phyloP scores from a whole-genome alignment of 2,329 filamentous ascomycete genomes.

The Paraphoma chrysanthemicola region DNA sequence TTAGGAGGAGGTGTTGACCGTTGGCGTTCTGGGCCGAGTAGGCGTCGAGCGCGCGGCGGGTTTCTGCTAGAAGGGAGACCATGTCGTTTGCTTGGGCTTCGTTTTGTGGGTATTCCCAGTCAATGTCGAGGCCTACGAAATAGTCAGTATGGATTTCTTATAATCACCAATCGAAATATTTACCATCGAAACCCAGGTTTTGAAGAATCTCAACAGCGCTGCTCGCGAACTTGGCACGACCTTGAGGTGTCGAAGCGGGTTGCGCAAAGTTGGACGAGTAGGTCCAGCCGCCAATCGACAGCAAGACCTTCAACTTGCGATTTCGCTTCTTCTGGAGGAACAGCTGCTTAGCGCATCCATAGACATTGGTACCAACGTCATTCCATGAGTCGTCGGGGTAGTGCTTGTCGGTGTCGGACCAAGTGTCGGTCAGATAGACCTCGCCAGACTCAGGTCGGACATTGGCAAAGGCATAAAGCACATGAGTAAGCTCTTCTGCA shows the following conservation, averaged over 20 bases:
- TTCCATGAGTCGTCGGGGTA: conserved; percentile 49
- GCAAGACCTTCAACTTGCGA: conserved; percentile 45
- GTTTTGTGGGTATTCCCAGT: conserved; percentile 47
- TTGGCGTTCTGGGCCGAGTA: conserved; percentile 50
- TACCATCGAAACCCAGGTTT: conserved; percentile 47
- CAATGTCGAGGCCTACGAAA: conserved; percentile 39
- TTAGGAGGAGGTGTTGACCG: conserved; percentile 54
- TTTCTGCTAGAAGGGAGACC: conserved; percentile 40
- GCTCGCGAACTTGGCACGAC: conserved; percentile 42
- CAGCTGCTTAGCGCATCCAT: conserved; percentile 48
- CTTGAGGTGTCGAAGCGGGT: conserved; percentile 38
- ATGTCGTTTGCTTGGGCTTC: conserved; percentile 42
- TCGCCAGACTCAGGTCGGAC: conserved; percentile 45
- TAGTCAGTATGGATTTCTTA: conserved; percentile 1
- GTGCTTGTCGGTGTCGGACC: conserved; percentile 48
- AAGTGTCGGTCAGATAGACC: conserved; percentile 47
- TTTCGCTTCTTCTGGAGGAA: conserved; percentile 46
- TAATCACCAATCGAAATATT: background rate
- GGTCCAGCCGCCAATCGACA: conserved; percentile 50
- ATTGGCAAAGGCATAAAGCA: conserved; percentile 50
- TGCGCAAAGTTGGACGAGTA: conserved; percentile 46
- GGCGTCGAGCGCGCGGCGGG: conserved; percentile 45
- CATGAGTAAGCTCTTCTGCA: conserved; percentile 42
- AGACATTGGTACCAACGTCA: conserved; percentile 47
- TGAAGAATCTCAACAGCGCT: conserved; percentile 41